Conservation (phyloP, 202 grass and related monocot species). For the Brachypodium distachyon region DNA sequence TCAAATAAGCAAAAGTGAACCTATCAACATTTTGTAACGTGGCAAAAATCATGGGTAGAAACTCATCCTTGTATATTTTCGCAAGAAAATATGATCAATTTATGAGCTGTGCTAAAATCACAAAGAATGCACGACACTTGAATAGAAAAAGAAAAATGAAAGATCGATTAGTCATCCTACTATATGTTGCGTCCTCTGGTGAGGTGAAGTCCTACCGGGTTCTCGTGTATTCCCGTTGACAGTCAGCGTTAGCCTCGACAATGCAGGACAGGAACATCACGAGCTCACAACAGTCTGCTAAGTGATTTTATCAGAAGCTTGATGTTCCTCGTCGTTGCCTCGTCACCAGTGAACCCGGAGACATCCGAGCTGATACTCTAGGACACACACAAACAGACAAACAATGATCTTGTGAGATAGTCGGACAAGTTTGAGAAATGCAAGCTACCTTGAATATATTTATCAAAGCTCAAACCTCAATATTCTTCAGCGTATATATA, state of each 20-base stretch:
- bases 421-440: background rate
- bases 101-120: no score
- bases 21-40: no score
- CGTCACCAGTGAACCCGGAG: constrained; percentile 43
- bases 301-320: constrained; percentile 52
- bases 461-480: constrained; percentile 15
- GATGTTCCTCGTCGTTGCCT: constrained; percentile 35
- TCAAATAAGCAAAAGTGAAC: no score
- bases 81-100: no score
- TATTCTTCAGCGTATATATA: constrained; percentile 40
- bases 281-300: constrained; percentile 25
- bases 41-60: no score
- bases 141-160: no score
- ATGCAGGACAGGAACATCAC: background rate
- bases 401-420: background rate
- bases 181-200: no score
- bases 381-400: constrained; percentile 14
- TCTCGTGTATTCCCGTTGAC: background rate
- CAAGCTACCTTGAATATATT: background rate
- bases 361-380: constrained; percentile 48
- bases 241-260: no score
- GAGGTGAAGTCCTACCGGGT: background rate
- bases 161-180: no score
- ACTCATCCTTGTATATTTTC: no score
- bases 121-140: no score